Evolutionary conservation across 495 filamentous ascomycete genomes (phyloP), one percentile per base, ranked within the genome.

Genomic region (Aspergillus nidulans): DNA sequence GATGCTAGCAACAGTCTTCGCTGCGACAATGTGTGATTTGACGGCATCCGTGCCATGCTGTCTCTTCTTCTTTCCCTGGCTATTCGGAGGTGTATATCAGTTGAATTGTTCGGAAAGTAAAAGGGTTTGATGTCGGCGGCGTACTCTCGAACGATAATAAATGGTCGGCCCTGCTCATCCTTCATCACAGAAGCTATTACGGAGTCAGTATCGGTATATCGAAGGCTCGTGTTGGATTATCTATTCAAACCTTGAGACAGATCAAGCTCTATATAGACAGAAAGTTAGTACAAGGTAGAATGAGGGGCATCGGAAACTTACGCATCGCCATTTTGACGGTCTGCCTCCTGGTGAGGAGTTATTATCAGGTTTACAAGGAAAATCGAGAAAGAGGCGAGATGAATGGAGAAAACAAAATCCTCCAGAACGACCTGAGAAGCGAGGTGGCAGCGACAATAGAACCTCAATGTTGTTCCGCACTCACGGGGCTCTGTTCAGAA

Each of bases 131-230:
- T 19, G 8, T 60, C 53, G 57, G 57, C 45, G 60, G 85, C 90
- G 73, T 82, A 96, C 92, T 99, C 94, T 85, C 94, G 84, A 58
- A 99, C 94, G 55, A 99, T 86, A 65, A 99, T 97, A 69, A 99
- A 97, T 40, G 95, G 94, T 64, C 94, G 84, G 55, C 94, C 94
- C 68, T 91, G 85, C 74, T 99, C 94, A 83, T 99, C 94, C 77
- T 87, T 85, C 77, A 89, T 77, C 72, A 90, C 77, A 71, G 82
- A 79, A 58, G 87, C 87, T 87, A 67, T 65, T 47, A 59, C 55
- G 56, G 56, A 38, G 62, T 77, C 44, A 77, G 65, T 53, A 56
- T 57, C 55, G 40, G 36, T 30, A 20, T 9, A 10, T 20, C 21
- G 24, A 18, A 3, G 25, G 12, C 15, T 18, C 28, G 38, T 39